Evolutionary conservation across 2,329 filamentous ascomycete species (phyloP).

Genomic region (Capronia coronata): DNA sequence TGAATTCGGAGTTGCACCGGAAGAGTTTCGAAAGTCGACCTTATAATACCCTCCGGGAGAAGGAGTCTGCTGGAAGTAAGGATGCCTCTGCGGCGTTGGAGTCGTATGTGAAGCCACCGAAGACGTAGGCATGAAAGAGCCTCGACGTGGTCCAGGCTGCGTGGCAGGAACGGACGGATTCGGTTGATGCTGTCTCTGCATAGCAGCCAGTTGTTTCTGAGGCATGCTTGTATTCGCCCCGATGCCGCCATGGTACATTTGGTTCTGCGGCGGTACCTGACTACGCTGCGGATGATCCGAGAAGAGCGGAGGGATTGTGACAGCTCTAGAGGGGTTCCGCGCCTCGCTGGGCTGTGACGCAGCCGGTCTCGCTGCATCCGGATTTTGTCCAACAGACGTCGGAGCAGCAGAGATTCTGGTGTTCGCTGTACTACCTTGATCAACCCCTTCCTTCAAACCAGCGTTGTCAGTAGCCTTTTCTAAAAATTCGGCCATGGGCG

Average conservation of each 20-base stretch:
- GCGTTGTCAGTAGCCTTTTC: slow-evolving; percentile 17
- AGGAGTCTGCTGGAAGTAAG: slow-evolving; percentile 6
- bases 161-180: background rate
- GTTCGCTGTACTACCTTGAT: background rate
- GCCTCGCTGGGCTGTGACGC: background rate
- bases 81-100: background rate
- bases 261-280: background rate
- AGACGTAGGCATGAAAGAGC: background rate
- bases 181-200: slow-evolving; percentile 5
- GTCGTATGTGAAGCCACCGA: slow-evolving; percentile 1
- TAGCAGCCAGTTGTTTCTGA: background rate
- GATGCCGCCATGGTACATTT: background rate
- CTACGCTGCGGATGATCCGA: slow-evolving; percentile 8
- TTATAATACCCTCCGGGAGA: slow-evolving; percentile 12
- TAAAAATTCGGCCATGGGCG: slow-evolving; percentile 18
- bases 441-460: slow-evolving; percentile 7
- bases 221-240: background rate
- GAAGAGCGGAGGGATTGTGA: slow-evolving; percentile 13
- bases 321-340: background rate
- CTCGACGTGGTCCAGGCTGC: background rate
- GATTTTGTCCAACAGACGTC: background rate
- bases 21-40: background rate
- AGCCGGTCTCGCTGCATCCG: background rate
- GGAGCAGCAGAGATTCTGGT: background rate
- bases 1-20: background rate